Base-by-base conservation (phyloP, 2,329 filamentous ascomycete species). In the Aureobasidium sp. region DNA sequence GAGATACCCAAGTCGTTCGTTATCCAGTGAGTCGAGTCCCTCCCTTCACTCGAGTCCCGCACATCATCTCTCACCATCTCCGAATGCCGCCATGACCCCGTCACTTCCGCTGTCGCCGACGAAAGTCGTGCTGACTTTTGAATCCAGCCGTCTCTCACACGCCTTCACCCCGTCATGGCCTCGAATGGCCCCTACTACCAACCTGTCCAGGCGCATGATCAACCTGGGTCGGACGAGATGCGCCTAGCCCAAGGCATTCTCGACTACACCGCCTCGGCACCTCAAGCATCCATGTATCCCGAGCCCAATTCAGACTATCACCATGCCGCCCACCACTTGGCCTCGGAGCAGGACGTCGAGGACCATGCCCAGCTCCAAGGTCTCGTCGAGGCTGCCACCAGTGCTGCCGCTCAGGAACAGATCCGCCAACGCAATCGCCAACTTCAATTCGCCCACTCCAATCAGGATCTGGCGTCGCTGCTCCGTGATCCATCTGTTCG, bases 131-230 rank as follows among this genome's bases (percentile, higher is more conserved):
- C 45, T 49, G 45, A 49, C 45, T 21, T 1, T 14, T n/a, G 11
- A n/a, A n/a, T n/a, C n/a, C 34, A 49, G 34, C 34, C 27, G 34
- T 17, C 34, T 29, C 22, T n/a, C 14, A 5, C 7, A 35, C 32
- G 10, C 32, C 8, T n/a, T 35, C 14, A 6, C n/a, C n/a, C 39
- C 40, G 17, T 4, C 24, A 55, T 55, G 53, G 35, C 39, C 39
- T 57, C 55, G 17, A 52, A 52, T 29, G 55, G 52, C 24, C 55
- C 55, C 10, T 57, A 57, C 38, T 57, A 55, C 30, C 55, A 57
- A 22, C 24, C 55, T 8, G 47, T 52, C 12, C 52, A 34, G 42
- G 47, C 53, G 24, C 45, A 40, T 30, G 53, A 55, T 6, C 44
- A 55, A 24, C 34, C 38, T n/a, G 29, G 32, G 1, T 37, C 44